These are phyloP conservation scores for Paraphoma chrysanthemicola DNA, from an alignment of 2,329 filamentous ascomycete species.

Conservation along the genomic window DNA sequence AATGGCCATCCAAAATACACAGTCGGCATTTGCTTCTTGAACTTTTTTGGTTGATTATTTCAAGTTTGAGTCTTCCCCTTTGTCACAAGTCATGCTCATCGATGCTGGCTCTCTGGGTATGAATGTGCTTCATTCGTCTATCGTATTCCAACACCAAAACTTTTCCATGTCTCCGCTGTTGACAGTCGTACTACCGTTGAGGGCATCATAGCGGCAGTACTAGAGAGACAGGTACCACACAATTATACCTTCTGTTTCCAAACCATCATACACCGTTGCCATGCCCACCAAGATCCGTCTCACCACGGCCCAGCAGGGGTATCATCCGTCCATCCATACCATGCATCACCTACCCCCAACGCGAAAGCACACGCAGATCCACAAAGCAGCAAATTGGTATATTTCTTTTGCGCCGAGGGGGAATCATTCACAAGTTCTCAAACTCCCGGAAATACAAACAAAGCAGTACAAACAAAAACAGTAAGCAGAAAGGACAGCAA, in stretches of 20 bases:
- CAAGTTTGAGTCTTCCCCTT: background rate
- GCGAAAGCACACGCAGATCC: slow-evolving; percentile 11
- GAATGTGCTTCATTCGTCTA: slow-evolving; percentile 17
- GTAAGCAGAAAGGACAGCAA: slow-evolving; percentile 23
- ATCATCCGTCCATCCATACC: slow-evolving; percentile 22
- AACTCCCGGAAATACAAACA: slow-evolving; percentile 31
- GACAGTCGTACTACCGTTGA: background rate
- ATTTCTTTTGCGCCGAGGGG: slow-evolving; percentile 51
- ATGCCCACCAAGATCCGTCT: slow-evolving; percentile 28
- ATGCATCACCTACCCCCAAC: slow-evolving; percentile 3
- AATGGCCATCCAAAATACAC: background rate
- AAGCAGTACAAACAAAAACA: slow-evolving; percentile 12
- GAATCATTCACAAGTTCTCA: slow-evolving; percentile 42
- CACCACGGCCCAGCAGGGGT: slow-evolving; percentile 28
- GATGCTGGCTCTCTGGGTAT: background rate
- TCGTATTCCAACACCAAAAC: slow-evolving; percentile 6
- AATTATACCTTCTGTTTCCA: slow-evolving; percentile 4
- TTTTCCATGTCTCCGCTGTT: slow-evolving; percentile 4
- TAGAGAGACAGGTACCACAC: slow-evolving; percentile 4
- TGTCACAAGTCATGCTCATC: background rate
- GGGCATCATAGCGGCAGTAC: background rate
- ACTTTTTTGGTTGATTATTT: background rate
- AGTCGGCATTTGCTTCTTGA: background rate
- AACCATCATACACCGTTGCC: slow-evolving; percentile 9
- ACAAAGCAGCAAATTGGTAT: slow-evolving; percentile 52